phyloP scores from a whole-genome alignment of 108 stramenopile species.

The Conticribra weissflogii region DNA sequence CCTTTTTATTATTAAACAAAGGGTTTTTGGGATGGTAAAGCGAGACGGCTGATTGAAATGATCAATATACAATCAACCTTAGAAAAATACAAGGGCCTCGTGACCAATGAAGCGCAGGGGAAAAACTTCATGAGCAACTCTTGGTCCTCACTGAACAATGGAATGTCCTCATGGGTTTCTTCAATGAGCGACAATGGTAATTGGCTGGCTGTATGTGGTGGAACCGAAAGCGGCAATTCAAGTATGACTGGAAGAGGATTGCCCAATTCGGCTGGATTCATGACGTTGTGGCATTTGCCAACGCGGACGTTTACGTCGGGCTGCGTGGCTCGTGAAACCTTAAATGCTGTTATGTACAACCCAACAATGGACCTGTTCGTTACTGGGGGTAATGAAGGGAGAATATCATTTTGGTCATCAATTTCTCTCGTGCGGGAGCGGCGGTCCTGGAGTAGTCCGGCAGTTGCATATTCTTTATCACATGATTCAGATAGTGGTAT shows the following conservation, averaged over 20 bases:
- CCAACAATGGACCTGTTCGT: slow-evolving; percentile 36
- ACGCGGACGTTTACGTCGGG: slow-evolving; percentile 60
- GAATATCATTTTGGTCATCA: slow-evolving; percentile 49
- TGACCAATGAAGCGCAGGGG: slow-evolving; percentile 24
- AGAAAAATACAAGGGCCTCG: slow-evolving; percentile 38
- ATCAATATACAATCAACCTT: slow-evolving; percentile 40
- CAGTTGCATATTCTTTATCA: slow-evolving; percentile 36
- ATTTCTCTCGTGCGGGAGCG: slow-evolving; percentile 20
- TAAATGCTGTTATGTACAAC: slow-evolving; percentile 40
- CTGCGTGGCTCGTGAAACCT: slow-evolving; percentile 45
- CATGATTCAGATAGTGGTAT: slow-evolving; percentile 13
- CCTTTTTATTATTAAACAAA: background rate
- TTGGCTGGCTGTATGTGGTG: slow-evolving; percentile 55
- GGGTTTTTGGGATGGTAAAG: slow-evolving; percentile 55
- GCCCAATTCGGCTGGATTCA: slow-evolving; percentile 39
- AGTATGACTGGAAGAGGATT: slow-evolving; percentile 29
- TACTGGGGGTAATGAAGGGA: slow-evolving; percentile 47
- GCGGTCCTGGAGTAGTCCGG: slow-evolving; percentile 40
- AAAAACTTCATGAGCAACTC: slow-evolving; percentile 33
- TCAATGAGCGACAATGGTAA: slow-evolving; percentile 43
- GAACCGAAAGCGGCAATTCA: slow-evolving; percentile 36
- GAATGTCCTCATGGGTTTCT: slow-evolving; percentile 44
- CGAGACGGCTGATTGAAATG: slow-evolving; percentile 50
- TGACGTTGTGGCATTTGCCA: slow-evolving; percentile 53
- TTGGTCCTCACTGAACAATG: slow-evolving; percentile 36